phyloP scores from a whole-genome alignment of 2,329 filamentous ascomycete genomes.

The Botrytis sinoallii region DNA sequence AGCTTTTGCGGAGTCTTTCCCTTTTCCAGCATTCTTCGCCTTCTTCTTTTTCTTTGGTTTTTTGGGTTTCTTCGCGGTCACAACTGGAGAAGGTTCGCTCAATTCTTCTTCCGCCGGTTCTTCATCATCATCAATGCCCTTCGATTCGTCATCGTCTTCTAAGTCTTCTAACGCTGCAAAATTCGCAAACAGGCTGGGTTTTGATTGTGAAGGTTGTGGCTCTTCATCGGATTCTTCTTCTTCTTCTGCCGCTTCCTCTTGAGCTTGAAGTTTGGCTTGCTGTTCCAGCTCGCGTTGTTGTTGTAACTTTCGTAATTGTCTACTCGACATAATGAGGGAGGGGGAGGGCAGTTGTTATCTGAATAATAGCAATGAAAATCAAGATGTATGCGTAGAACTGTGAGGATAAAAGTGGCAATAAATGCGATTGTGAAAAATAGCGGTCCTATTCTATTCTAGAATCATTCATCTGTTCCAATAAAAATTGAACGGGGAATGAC shows the following conservation, averaged over 20 bases:
- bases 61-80: constrained; percentile 45
- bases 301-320: constrained; percentile 39
- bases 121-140: constrained; percentile 36
- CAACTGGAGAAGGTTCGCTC: constrained; percentile 34
- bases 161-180: constrained; percentile 46
- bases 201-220: constrained; percentile 38
- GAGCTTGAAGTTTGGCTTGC: constrained; percentile 24
- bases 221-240: constrained; percentile 36
- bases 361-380: neutral
- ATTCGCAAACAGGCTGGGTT: constrained; percentile 53
- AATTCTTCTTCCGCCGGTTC: constrained; percentile 35
- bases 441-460: neutral
- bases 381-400: neutral
- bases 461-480: neutral
- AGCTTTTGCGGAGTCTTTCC: constrained; percentile 4
- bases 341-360: neutral
- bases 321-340: constrained; percentile 36
- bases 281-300: constrained; percentile 37
- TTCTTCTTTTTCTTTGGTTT: constrained; percentile 53
- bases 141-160: constrained; percentile 38
- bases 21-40: constrained; percentile 31
- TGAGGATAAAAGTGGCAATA: neutral
- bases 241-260: constrained; percentile 30
- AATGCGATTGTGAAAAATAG: neutral
- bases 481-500: neutral